phyloP scores from a whole-genome alignment of 1,284 basidiomycete genomes.

The Ustilago lituana region DNA sequence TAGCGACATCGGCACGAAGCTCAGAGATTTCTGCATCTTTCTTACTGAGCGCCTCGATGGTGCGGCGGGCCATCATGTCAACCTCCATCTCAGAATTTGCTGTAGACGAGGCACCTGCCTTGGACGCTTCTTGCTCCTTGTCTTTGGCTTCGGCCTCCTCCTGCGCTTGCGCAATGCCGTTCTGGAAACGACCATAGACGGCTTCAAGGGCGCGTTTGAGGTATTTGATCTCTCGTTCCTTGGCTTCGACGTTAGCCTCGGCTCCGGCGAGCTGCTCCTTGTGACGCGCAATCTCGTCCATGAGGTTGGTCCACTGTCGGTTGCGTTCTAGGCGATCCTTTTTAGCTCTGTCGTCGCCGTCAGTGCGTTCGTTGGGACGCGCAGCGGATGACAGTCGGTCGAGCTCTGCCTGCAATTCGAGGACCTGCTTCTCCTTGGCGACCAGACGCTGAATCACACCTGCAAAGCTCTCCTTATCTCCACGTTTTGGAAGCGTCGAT shows the following conservation, averaged over 20 bases:
- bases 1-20: slow-evolving; percentile 53
- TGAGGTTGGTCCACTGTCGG: slow-evolving; percentile 79
- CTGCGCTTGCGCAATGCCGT: slow-evolving; percentile 67
- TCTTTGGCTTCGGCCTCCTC: slow-evolving; percentile 43
- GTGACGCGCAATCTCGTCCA: slow-evolving; percentile 79
- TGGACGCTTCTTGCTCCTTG: slow-evolving; percentile 27
- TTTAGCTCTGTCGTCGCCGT: slow-evolving; percentile 69
- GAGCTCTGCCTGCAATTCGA: slow-evolving; percentile 78
- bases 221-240: slow-evolving; percentile 79
- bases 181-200: slow-evolving; percentile 79
- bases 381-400: slow-evolving; percentile 69
- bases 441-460: slow-evolving; percentile 83
- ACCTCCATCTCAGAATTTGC: slow-evolving; percentile 70
- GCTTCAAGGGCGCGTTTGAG: slow-evolving; percentile 84
- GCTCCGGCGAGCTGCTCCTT: slow-evolving; percentile 75
- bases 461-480: slow-evolving; percentile 72
- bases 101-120: slow-evolving; percentile 1
- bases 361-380: slow-evolving; percentile 40
- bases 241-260: slow-evolving; percentile 71
- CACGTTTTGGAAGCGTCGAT: slow-evolving; percentile 35
- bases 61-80: slow-evolving; percentile 76
- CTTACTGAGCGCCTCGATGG: slow-evolving; percentile 77
- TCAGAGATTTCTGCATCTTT: slow-evolving; percentile 76
- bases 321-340: slow-evolving; percentile 82
- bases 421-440: slow-evolving; percentile 84